These are phyloP conservation scores for Flaveria ramosissima DNA, from an alignment of 129 eudicot species.

Conservation along the genomic window DNA sequence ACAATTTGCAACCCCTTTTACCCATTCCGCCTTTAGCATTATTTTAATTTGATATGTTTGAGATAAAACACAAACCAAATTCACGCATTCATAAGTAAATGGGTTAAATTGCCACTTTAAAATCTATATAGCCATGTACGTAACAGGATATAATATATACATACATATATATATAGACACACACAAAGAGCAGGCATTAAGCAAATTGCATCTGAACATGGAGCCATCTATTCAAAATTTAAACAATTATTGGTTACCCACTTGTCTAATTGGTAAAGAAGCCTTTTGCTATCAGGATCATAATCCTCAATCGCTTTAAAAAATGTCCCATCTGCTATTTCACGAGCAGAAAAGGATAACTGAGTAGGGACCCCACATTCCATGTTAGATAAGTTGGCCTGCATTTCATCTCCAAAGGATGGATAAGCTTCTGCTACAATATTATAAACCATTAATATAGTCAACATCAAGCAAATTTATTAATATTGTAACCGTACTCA, in stretches of 20 bases:
- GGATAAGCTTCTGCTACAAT: conserved; percentile 74
- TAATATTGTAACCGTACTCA: not conserved
- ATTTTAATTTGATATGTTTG: not conserved
- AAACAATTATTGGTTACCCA: conserved; percentile 34
- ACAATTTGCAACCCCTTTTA: not conserved
- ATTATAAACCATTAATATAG: conserved; percentile 22
- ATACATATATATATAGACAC: not conserved
- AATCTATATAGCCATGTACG: not conserved
- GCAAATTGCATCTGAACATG: not conserved
- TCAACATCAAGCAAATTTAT: conserved; percentile 25
- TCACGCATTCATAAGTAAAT: not conserved
- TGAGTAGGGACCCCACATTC: conserved; percentile 88
- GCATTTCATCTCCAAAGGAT: conserved; percentile 48
- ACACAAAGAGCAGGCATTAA: not conserved
- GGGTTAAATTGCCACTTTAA: not conserved
- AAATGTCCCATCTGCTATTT: conserved; percentile 89
- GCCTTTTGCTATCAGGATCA: conserved; percentile 86
- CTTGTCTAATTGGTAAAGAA: conserved; percentile 79
- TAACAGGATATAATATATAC: not conserved
- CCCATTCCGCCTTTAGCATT: not conserved
- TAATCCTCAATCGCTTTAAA: conserved; percentile 76
- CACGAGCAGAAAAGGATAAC: conserved; percentile 89
- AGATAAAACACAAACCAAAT: conserved; percentile 11
- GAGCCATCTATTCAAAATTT: conserved; percentile 5
- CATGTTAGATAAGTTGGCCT: conserved; percentile 59